Percentiles rank a stretch among this genome's conserved stretches.
phyloP scores from a whole-genome alignment of 1,284 basidiomycete species.

The Bjerkandera adusta region DNA sequence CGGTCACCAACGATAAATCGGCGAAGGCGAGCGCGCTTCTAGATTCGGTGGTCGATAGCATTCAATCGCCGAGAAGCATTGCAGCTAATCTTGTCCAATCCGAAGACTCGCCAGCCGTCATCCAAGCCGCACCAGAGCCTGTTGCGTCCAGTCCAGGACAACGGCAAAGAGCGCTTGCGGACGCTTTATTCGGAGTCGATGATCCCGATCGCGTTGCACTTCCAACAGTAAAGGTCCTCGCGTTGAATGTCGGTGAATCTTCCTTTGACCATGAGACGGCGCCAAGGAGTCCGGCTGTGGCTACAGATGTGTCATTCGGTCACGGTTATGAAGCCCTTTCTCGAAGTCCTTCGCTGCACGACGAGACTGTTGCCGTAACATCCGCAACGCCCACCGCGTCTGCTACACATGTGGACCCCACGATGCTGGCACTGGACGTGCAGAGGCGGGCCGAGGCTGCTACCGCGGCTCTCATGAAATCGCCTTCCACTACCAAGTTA shows the following conservation, averaged over 20 bases:
- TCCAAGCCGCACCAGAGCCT: conserved; percentile 23
- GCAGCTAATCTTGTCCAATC: conserved; percentile 20
- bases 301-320: background rate
- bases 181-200: conserved; percentile 64
- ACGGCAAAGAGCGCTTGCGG: conserved; percentile 68
- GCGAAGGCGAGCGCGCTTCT: conserved; percentile 63
- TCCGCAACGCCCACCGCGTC: conserved; percentile 38
- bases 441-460: conserved; percentile 69
- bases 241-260: too few relatives aligned
- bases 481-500: conserved; percentile 50
- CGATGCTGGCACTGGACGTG: conserved; percentile 55
- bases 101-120: conserved; percentile 27
- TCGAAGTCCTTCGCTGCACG: background rate
- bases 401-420: conserved; percentile 29
- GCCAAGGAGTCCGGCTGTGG: too few relatives aligned
- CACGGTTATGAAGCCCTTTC: background rate
- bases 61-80: conserved; percentile 43
- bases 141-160: conserved; percentile 44
- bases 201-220: conserved; percentile 27
- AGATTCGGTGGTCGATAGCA: conserved; percentile 67
- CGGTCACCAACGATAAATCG: conserved; percentile 30
- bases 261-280: too few relatives aligned
- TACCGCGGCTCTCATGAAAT: conserved; percentile 63
- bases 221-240: too few relatives aligned
- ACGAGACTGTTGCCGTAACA: conserved; percentile 3